Percentiles rank a stretch among this genome's conserved stretches.
Evolutionary conservation across 441 rosid species (phyloP).

Genomic region (Brassica balearica): DNA sequence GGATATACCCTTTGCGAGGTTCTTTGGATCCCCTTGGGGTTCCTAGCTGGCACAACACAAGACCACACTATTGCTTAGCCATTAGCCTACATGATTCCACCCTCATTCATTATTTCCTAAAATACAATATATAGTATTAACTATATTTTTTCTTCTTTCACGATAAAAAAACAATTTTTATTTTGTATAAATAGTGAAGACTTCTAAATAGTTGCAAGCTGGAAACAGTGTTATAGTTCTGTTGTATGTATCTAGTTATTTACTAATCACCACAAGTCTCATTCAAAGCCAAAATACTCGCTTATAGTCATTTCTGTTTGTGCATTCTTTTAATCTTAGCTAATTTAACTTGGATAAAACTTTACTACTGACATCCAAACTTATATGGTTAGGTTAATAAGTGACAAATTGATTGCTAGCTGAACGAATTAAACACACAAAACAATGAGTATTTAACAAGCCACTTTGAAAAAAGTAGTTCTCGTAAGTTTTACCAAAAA

Average conservation of each 20-base stretch:
- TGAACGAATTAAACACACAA: slow-evolving; percentile 7
- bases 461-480: background rate
- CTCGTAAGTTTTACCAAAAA: too few relatives aligned
- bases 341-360: background rate
- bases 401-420: slow-evolving; percentile 7
- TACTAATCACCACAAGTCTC: slow-evolving; percentile 23
- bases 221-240: slow-evolving; percentile 6
- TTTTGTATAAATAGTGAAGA: background rate
- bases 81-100: slow-evolving; percentile 33
- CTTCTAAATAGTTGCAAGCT: slow-evolving; percentile 7
- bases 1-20: slow-evolving; percentile 61
- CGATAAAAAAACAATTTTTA: background rate
- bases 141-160: background rate
- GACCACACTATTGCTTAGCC: slow-evolving; percentile 37
- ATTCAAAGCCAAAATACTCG: slow-evolving; percentile 26
- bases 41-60: slow-evolving; percentile 78
- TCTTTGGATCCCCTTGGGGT: slow-evolving; percentile 64
- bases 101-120: slow-evolving; percentile 37
- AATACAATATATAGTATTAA: background rate
- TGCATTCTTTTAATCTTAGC: background rate
- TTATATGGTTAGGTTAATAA: background rate
- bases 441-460: background rate
- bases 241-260: background rate
- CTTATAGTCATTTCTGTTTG: background rate
- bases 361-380: slow-evolving; percentile 4